A percentile compares a stretch with the other conserved stretches of the same genome.
These are phyloP conservation scores for Ceratocystis ficicola DNA, from an alignment of 2,329 filamentous ascomycete species.

Conservation along the genomic window DNA sequence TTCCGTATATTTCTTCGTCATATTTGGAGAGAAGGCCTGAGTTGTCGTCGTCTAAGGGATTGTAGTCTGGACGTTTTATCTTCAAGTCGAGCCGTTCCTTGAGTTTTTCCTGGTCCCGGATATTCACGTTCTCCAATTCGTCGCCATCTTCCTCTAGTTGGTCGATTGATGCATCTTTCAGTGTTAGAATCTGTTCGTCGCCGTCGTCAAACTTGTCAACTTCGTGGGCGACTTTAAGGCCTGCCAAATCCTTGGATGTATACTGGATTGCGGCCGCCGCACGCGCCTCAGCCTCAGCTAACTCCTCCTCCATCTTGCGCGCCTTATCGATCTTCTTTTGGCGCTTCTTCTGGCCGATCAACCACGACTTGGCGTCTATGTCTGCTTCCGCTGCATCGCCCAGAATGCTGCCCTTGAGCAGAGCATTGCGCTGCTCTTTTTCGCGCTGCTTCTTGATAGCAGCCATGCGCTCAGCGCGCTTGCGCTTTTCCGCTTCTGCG, in stretches of 20 bases:
- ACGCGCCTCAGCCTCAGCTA: slow-evolving; percentile 60
- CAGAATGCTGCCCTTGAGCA: slow-evolving; percentile 70
- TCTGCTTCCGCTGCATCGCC: slow-evolving; percentile 63
- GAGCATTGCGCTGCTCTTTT: slow-evolving; percentile 59
- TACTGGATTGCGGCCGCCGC: slow-evolving; percentile 56
- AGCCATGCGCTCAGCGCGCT: slow-evolving; percentile 66
- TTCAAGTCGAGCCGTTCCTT: slow-evolving; percentile 71
- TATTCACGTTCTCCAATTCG: slow-evolving; percentile 66
- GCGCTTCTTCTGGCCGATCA: slow-evolving; percentile 80
- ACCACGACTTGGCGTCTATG: slow-evolving; percentile 72
- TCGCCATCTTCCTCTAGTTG: slow-evolving; percentile 71
- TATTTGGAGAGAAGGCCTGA: slow-evolving; percentile 75
- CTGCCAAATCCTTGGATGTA: slow-evolving; percentile 73
- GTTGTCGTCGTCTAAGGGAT: slow-evolving; percentile 64
- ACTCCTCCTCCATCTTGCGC: slow-evolving; percentile 59
- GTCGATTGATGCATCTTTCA: slow-evolving; percentile 85
- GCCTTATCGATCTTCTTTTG: slow-evolving; percentile 81
- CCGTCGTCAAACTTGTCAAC: slow-evolving; percentile 60
- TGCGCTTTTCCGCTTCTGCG: slow-evolving; percentile 63
- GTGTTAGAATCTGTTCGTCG: slow-evolving; percentile 77
- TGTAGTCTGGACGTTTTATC: slow-evolving; percentile 80
- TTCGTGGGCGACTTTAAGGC: slow-evolving; percentile 86
- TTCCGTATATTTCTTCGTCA: slow-evolving; percentile 86
- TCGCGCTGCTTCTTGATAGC: slow-evolving; percentile 82
- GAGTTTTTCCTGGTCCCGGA: slow-evolving; percentile 60